These are phyloP conservation scores for Nitzschia sp. DNA, from an alignment of 108 stramenopile species.

Conservation along the genomic window DNA sequence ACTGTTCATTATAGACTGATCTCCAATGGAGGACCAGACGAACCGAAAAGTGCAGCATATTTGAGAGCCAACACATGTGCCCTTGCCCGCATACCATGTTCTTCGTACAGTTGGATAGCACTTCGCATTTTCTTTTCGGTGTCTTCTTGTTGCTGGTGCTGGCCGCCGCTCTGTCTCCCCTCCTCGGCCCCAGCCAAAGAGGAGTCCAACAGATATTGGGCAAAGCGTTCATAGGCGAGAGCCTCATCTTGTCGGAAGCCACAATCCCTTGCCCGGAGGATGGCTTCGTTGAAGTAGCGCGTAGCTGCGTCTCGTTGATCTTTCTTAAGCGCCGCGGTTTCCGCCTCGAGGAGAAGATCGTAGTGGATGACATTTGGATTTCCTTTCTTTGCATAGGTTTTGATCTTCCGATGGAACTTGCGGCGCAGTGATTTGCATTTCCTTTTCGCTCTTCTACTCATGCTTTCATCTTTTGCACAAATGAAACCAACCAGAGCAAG, in stretches of 20 bases:
- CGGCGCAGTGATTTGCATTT: background rate
- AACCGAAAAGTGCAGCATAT: too few relatives aligned
- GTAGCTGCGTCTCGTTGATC: background rate
- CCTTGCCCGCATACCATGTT: background rate
- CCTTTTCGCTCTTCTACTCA: background rate
- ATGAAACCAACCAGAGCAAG: background rate
- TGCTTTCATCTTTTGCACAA: background rate
- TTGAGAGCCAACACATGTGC: too few relatives aligned
- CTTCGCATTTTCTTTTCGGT: background rate
- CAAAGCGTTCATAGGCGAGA: background rate
- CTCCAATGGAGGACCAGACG: too few relatives aligned
- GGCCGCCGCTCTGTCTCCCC: too few relatives aligned
- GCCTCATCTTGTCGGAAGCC: background rate
- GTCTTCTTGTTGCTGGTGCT: too few relatives aligned
- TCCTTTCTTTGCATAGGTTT: background rate
- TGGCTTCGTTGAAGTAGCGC: background rate
- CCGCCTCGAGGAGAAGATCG: background rate
- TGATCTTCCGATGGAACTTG: background rate
- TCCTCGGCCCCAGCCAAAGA: background rate
- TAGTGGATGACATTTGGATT: constrained; percentile 5
- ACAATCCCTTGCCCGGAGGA: background rate
- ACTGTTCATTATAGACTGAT: too few relatives aligned
- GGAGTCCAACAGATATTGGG: background rate
- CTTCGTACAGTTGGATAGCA: background rate
- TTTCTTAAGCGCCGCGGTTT: background rate